Percentiles rank a stretch among this genome's conserved stretches.
Conservation (phyloP, 176 grass and related monocot species). For the Triticum turgidum region DNA sequence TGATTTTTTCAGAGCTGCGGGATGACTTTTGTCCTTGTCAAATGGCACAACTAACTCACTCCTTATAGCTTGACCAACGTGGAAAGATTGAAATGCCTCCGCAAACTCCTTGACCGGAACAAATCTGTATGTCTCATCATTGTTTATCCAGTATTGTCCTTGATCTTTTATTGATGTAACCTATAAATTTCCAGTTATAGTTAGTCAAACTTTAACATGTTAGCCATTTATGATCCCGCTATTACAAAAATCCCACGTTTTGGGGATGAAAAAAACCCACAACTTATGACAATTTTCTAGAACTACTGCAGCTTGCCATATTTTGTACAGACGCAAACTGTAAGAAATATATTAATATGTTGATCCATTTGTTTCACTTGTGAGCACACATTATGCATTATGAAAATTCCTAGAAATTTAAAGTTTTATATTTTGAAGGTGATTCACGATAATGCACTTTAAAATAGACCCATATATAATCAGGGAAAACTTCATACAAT, state of each 20-base stretch:
- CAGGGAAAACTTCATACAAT: not conserved
- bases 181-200: conserved; percentile 21
- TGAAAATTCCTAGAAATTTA: not conserved
- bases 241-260: not conserved
- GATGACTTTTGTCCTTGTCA: conserved; percentile 50
- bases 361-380: not conserved
- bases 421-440: not conserved
- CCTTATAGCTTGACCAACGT: conserved; percentile 25
- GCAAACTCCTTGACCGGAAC: conserved; percentile 56
- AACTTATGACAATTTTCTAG: not conserved
- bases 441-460: not conserved
- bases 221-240: not conserved
- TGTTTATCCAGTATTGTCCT: conserved; percentile 49
- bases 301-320: not conserved
- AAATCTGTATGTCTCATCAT: conserved; percentile 30
- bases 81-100: conserved; percentile 44
- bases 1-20: conserved; percentile 51
- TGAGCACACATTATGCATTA: not conserved
- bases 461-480: not conserved
- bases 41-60: conserved; percentile 45
- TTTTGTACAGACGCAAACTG: not conserved
- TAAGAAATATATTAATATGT: not conserved
- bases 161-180: conserved; percentile 49
- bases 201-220: not conserved
- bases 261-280: too few relatives aligned